These are phyloP conservation scores for Verticillium nubilum DNA, from an alignment of 2,329 filamentous ascomycete species.

Conservation along the genomic window DNA sequence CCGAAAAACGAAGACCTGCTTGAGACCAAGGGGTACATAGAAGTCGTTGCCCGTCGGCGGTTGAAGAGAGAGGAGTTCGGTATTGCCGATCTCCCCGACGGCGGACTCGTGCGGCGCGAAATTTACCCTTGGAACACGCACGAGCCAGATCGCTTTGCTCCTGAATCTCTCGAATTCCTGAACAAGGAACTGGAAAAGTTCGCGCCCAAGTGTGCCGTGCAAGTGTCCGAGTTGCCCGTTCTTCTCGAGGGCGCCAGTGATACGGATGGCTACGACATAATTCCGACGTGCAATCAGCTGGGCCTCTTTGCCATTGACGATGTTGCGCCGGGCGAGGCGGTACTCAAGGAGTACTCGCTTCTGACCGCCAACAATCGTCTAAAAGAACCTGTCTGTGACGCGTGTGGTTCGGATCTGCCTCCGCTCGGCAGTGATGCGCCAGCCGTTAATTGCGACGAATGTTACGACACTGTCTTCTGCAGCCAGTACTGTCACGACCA, in stretches of 20 bases:
- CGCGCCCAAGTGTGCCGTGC: slow-evolving; percentile 78
- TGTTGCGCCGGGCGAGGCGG: slow-evolving; percentile 67
- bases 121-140: slow-evolving; percentile 66
- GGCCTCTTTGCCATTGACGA: slow-evolving; percentile 86
- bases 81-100: slow-evolving; percentile 58
- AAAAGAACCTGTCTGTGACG: slow-evolving; percentile 84
- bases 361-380: slow-evolving; percentile 85
- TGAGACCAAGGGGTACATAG: slow-evolving; percentile 48
- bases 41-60: slow-evolving; percentile 43
- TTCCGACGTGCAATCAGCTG: slow-evolving; percentile 66
- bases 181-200: slow-evolving; percentile 64
- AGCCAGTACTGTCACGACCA: slow-evolving; percentile 51
- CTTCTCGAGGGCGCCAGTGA: slow-evolving; percentile 53
- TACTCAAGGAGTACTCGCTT: slow-evolving; percentile 78
- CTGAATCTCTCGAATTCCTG: slow-evolving; percentile 63
- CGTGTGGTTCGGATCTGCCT: slow-evolving; percentile 72
- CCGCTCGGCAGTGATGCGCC: slow-evolving; percentile 42
- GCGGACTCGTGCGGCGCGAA: slow-evolving; percentile 63
- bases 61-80: slow-evolving; percentile 41
- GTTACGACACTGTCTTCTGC: slow-evolving; percentile 63
- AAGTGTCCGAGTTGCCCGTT: slow-evolving; percentile 68
- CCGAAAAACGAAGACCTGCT: slow-evolving; percentile 51
- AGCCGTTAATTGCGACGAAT: slow-evolving; percentile 53
- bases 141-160: slow-evolving; percentile 65
- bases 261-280: slow-evolving; percentile 42